phyloP scores from a whole-genome alignment of 2,329 filamentous ascomycete species.

The Penicillium sp. region DNA sequence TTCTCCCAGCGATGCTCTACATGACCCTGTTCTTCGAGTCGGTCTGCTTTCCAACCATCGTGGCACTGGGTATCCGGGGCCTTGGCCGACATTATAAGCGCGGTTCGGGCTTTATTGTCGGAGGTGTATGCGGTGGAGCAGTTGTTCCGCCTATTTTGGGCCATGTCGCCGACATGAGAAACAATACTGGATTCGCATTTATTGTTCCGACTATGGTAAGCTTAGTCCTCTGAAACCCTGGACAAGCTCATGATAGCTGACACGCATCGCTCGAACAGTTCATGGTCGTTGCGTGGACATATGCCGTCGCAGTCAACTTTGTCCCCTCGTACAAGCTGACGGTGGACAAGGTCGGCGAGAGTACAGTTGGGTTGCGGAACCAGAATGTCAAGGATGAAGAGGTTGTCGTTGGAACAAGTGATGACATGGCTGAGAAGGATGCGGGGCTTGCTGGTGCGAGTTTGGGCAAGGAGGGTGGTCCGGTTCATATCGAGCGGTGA shows the following conservation, averaged over 20 bases:
- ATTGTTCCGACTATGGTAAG: slow-evolving; percentile 62
- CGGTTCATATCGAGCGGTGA: slow-evolving; percentile 20
- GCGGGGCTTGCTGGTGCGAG: background rate
- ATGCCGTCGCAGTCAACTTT: slow-evolving; percentile 68
- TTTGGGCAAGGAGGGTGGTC: slow-evolving; percentile 19
- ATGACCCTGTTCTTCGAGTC: slow-evolving; percentile 80
- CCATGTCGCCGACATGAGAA: slow-evolving; percentile 66
- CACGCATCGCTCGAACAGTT: slow-evolving; percentile 44
- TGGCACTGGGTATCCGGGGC: slow-evolving; percentile 75
- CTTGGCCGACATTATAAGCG: slow-evolving; percentile 77
- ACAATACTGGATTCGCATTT: slow-evolving; percentile 66
- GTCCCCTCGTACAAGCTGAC: slow-evolving; percentile 64
- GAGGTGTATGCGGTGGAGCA: slow-evolving; percentile 72
- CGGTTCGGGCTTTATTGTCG: slow-evolving; percentile 73
- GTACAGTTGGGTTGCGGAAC: slow-evolving; percentile 48
- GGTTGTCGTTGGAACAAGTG: slow-evolving; percentile 24
- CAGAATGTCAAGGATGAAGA: slow-evolving; percentile 31
- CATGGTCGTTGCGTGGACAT: slow-evolving; percentile 60
- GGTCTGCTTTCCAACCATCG: slow-evolving; percentile 80
- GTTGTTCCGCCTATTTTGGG: slow-evolving; percentile 73
- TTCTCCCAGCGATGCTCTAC: slow-evolving; percentile 56
- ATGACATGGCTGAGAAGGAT: background rate
- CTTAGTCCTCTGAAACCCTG: slow-evolving; percentile 39
- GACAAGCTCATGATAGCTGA: slow-evolving; percentile 15
- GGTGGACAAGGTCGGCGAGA: slow-evolving; percentile 59